Evolutionary conservation across 495 filamentous ascomycete species (phyloP), one percentile per base, ranked within the genome.

Genomic region (Podospora tetraspora): DNA sequence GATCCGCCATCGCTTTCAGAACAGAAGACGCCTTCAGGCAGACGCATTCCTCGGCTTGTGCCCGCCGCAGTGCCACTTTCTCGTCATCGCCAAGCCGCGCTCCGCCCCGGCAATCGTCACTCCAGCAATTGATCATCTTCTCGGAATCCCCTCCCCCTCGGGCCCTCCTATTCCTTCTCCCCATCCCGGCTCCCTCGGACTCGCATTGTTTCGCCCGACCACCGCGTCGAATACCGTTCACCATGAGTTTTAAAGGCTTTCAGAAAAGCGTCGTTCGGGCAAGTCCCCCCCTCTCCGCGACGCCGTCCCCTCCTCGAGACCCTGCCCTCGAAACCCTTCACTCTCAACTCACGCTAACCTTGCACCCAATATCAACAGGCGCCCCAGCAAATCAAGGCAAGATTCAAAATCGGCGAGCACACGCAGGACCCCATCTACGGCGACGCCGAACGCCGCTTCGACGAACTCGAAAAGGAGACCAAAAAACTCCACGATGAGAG

Each of bases 231-330:
- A 62, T 57, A 67, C n/a, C 23, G 60, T 56, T 9, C 64, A 77
- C 71, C 72, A 99, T 99, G 95, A 97, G 94, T 88, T 93, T 97
- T 83, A 94, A 94, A 82, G 95, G 95, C 70, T 91, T 99, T 75
- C 88, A 90, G 80, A 97, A 97, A 84, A 91, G 91, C 80, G 82
- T 96, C 74, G 84, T 88, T 62, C 86, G 95, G 72, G 91, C 92
- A 82, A 74, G 89, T 77, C 68, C 70, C 64, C 68, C 58, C 22
- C 64, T 34, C 25, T 66, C 60, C 24, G 19, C 56, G 30, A 21
- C 25, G 61, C 43, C 37, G 66, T 27, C 32, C 43, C 32, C 21
- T n/a, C 29, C 59, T 61, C 59, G 59, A 61, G 3, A 11, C 25
- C 21, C 19, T 16, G 27, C 22, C 12, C 30, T 43, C 25, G n/a